These are phyloP conservation scores for Chlamydomonas schloesseri DNA, from an alignment of 139 green algal genomes.

Conservation along the genomic window DNA sequence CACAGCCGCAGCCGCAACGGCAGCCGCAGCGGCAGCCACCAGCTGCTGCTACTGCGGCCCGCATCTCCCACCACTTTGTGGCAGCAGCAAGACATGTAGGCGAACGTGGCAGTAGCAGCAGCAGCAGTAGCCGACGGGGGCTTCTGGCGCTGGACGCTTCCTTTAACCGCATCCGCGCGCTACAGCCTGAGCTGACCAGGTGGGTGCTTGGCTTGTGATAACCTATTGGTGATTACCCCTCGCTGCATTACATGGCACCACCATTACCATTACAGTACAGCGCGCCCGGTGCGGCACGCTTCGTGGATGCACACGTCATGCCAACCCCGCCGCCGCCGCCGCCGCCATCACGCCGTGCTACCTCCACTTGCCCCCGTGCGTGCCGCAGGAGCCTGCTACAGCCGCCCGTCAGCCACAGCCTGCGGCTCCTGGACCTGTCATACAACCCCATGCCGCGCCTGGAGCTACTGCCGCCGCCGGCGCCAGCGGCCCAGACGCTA, in stretches of 20 bases:
- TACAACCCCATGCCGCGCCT: slow-evolving; percentile 12
- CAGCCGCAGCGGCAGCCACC: neutral
- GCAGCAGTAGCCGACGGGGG: neutral
- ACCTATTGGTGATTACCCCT: no score
- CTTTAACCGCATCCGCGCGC: slow-evolving; percentile 10
- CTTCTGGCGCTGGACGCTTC: slow-evolving; percentile 25
- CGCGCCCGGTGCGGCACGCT: no score
- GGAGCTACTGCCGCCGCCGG: no score
- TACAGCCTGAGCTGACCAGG: neutral
- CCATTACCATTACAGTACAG: no score
- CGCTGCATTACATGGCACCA: no score
- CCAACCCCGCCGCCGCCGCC: no score
- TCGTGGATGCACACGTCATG: neutral
- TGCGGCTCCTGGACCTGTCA: slow-evolving; percentile 34
- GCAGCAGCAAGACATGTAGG: neutral
- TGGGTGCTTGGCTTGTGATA: neutral
- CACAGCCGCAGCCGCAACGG: neutral
- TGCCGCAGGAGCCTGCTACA: neutral
- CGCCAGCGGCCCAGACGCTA: no score
- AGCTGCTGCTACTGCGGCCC: neutral
- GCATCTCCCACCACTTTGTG: no score
- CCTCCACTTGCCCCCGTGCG: neutral
- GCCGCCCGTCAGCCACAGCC: neutral
- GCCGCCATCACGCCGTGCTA: neutral
- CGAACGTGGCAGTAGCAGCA: neutral